Evolutionary conservation across 2,329 filamentous ascomycete species (phyloP), one percentile per base, ranked within the genome.

Genomic region (Colletotrichum liriopes): DNA sequence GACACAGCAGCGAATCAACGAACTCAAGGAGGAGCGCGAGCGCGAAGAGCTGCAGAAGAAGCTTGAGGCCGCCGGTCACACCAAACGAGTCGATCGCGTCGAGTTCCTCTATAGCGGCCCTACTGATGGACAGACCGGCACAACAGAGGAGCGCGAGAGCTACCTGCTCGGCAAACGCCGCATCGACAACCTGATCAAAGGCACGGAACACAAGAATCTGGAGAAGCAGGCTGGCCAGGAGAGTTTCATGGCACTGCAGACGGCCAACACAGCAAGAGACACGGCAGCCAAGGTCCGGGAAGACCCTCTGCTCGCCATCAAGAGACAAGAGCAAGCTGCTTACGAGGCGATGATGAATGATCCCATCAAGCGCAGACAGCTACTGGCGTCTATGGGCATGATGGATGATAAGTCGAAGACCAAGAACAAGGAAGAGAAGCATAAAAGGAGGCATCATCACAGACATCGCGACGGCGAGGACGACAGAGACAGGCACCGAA

Each of bases 81-180:
- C 89, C 77, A 95, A 94, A 79, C 89, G 93, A 65, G 85, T 93
- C 39, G 92, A 96, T 77, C 91, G 95, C 45, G 96, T 99, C 35
- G 96, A 98, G 78, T 99, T 96, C 94, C 98, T 99, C 94, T 99
- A 99, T 83, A 91, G 93, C 77, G 96, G 96, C 1, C 95, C 96
- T 9, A 93, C 92, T 61, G 87, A 90, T 78, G 94, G 94, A 45
- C 92, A 93, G 78, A 86, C 87, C n/a, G 93, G 93, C 39, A 94
- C 90, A 49, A 90, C 89, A 5, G 96, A 98, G 81, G 96, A 98
- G 83, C 95, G 94, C 84, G 96, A 99, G 79, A 94, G 93, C 5
- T 99, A 97, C 80, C 84, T 99, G 1, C 87, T 99, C 18, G 96
- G 96, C 64, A 98, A 98, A 86, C 89, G 96, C 71, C 90, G 95